Evolutionary conservation across 1,284 basidiomycete species (phyloP).

Genomic region (Chalciporus sp.): DNA sequence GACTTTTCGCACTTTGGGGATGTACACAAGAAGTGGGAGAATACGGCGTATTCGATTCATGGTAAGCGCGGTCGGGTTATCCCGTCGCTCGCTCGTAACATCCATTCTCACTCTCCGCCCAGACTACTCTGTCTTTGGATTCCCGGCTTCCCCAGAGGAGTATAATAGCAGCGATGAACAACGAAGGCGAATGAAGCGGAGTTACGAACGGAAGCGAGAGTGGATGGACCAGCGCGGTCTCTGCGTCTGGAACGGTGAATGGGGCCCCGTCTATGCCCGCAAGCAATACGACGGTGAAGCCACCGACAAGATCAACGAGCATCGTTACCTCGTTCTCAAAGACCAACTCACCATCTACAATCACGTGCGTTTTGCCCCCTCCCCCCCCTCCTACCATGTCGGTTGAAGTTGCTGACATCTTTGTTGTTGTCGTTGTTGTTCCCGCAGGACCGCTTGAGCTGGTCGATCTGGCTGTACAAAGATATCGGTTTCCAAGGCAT

Average conservation of each 20-base stretch:
- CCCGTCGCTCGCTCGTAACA: background rate
- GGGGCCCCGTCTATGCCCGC: slow-evolving; percentile 69
- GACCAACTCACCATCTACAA: slow-evolving; percentile 78
- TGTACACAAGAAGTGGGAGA: slow-evolving; percentile 54
- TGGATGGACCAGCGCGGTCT: slow-evolving; percentile 69
- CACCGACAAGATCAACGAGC: slow-evolving; percentile 66
- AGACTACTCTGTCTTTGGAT: slow-evolving; percentile 59
- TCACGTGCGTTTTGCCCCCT: slow-evolving; percentile 38
- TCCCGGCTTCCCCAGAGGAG: slow-evolving; percentile 62
- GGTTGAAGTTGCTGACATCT: too few relatives aligned
- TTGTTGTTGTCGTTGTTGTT: too few relatives aligned
- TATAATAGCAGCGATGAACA: slow-evolving; percentile 60
- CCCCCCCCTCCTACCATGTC: background rate
- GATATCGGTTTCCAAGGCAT: slow-evolving; percentile 86
- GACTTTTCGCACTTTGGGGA: slow-evolving; percentile 76
- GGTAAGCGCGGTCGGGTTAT: slow-evolving; percentile 47
- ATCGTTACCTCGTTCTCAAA: slow-evolving; percentile 65
- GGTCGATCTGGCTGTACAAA: slow-evolving; percentile 88
- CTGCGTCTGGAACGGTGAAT: slow-evolving; percentile 80
- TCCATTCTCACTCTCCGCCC: background rate
- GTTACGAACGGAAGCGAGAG: slow-evolving; percentile 66
- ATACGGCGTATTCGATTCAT: slow-evolving; percentile 76
- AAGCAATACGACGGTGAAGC: slow-evolving; percentile 56
- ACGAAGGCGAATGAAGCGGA: slow-evolving; percentile 48
- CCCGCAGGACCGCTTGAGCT: slow-evolving; percentile 62